Conservation (phyloP, 441 rosid species). For the Gossypium armourianum region DNA sequence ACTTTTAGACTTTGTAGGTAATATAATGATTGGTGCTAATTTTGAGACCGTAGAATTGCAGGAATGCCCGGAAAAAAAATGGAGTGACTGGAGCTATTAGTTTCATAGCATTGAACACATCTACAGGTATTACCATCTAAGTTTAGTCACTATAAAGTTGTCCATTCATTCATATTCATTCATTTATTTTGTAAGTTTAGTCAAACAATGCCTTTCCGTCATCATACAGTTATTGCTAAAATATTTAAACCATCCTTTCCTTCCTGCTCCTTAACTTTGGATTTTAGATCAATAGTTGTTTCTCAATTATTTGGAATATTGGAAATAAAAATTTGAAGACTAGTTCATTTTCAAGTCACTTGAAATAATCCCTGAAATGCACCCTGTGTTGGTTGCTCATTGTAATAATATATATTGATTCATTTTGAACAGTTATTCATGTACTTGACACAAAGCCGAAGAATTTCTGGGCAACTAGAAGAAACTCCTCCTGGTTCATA, state of each 20-base stretch:
- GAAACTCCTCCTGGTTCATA: slow-evolving; percentile 23
- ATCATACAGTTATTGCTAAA: neutral
- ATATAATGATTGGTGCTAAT: slow-evolving; percentile 11
- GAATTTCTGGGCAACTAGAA: slow-evolving; percentile 15
- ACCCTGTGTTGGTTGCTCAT: neutral
- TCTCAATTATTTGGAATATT: neutral
- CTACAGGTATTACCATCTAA: slow-evolving; percentile 31
- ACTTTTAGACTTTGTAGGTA: slow-evolving; percentile 3
- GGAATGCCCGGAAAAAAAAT: slow-evolving; percentile 17
- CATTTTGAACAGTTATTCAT: slow-evolving; percentile 22
- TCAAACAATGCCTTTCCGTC: neutral
- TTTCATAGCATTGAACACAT: slow-evolving; percentile 22
- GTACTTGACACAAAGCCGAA: slow-evolving; percentile 9
- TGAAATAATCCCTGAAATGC: neutral
- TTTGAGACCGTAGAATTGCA: slow-evolving; percentile 21
- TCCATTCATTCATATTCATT: neutral
- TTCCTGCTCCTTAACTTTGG: neutral
- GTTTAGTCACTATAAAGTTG: neutral
- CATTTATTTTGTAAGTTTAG: neutral
- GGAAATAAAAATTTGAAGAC: neutral
- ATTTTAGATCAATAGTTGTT: neutral
- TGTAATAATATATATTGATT: neutral
- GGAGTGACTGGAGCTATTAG: slow-evolving; percentile 18
- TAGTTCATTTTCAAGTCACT: neutral
- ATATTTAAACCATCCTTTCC: neutral